Evolutionary conservation across 2,329 filamentous ascomycete genomes (phyloP).

Genomic region (Lachnellula cervina): DNA sequence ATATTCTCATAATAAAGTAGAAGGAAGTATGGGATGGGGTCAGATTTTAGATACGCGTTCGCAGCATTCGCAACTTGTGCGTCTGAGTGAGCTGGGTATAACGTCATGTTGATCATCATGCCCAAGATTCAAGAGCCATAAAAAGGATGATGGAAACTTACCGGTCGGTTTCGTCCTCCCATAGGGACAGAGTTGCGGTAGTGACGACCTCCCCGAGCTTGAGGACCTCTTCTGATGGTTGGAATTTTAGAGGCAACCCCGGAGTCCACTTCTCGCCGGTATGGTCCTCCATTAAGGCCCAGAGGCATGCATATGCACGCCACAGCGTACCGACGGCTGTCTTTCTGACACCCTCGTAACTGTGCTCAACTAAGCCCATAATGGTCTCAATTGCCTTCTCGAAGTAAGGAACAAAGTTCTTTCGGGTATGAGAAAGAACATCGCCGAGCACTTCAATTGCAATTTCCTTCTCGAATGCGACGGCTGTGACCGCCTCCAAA

Average conservation of each 20-base stretch:
- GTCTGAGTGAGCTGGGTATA: constrained; percentile 99
- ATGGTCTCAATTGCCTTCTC: constrained; percentile 82
- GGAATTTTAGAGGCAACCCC: constrained; percentile 75
- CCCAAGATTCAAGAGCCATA: constrained; percentile 24
- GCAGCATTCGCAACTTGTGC: constrained; percentile 80
- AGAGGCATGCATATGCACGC: constrained; percentile 89
- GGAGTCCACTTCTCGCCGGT: constrained; percentile 80
- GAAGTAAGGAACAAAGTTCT: constrained; percentile 76
- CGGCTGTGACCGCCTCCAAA: constrained; percentile 76
- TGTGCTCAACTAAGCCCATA: constrained; percentile 76
- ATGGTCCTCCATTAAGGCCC: constrained; percentile 77
- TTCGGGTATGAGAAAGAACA: constrained; percentile 80
- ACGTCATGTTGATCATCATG: constrained; percentile 85
- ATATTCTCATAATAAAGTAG: constrained; percentile 18
- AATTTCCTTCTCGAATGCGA: constrained; percentile 95
- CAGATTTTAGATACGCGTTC: constrained; percentile 65
- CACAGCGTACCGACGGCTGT: constrained; percentile 86
- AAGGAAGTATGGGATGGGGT: constrained; percentile 27
- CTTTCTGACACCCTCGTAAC: constrained; percentile 90
- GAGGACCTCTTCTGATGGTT: constrained; percentile 72
- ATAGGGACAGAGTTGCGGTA: constrained; percentile 76
- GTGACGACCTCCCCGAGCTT: constrained; percentile 84
- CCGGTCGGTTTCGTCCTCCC: constrained; percentile 89
- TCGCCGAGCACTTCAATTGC: constrained; percentile 93
- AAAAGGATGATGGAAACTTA: constrained; percentile 50